phyloP scores from a whole-genome alignment of 2,329 filamentous ascomycete species.

The Aspergillus sp. region DNA sequence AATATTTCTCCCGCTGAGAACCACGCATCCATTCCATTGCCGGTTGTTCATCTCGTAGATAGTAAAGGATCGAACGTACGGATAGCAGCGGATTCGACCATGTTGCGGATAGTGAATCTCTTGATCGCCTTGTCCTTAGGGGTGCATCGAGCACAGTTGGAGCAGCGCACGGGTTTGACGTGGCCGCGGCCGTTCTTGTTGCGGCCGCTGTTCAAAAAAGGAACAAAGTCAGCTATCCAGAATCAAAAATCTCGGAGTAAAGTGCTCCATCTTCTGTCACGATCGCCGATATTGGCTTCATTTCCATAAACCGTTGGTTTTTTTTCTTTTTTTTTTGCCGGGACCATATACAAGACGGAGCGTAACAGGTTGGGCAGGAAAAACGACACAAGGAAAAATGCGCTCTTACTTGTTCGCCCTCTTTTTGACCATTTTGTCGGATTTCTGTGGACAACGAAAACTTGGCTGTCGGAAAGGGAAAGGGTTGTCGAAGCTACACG shows the following conservation, averaged over 20 bases:
- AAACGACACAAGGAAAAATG: conserved; percentile 13
- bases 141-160: conserved; percentile 80
- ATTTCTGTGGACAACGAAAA: conserved; percentile 30
- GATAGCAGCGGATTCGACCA: conserved; percentile 99
- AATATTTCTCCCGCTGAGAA: not conserved
- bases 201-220: conserved; percentile 60
- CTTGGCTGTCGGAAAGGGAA: conserved; percentile 35
- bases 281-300: not conserved
- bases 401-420: conserved; percentile 61
- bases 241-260: not conserved
- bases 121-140: conserved; percentile 99
- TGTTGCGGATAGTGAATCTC: conserved; percentile 99
- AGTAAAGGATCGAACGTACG: conserved; percentile 58
- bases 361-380: not conserved
- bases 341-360: not conserved
- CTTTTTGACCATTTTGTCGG: conserved; percentile 67
- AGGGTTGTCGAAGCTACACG: conserved; percentile 31
- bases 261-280: not conserved
- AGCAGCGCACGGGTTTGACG: conserved; percentile 97
- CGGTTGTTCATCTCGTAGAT: conserved; percentile 6
- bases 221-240: conserved; percentile 26
- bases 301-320: not conserved
- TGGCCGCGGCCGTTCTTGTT: conserved; percentile 99
- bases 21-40: not conserved
- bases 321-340: too few species aligned